phyloP scores from a whole-genome alignment of 78 protist genomes.

The Diacronema lutheri region DNA sequence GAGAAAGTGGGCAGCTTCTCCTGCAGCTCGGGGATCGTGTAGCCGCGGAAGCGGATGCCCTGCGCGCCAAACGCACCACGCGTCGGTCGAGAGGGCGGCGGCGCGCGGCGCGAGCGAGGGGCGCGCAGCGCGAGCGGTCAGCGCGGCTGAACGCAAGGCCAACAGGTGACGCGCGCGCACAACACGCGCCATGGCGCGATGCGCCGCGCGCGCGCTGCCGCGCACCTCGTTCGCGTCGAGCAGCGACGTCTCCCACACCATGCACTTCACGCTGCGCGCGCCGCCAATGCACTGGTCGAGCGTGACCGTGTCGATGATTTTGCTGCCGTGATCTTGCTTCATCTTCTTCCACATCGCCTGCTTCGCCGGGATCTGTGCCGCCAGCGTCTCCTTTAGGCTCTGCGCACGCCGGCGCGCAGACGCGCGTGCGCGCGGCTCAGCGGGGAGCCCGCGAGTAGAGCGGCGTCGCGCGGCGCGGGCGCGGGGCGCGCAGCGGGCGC shows the following conservation, averaged over 20 bases:
- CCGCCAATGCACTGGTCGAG: slow-evolving; percentile 86
- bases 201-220: neutral
- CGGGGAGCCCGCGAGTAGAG: no score
- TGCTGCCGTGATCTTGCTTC: slow-evolving; percentile 63
- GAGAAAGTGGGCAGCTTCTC: slow-evolving; percentile 75
- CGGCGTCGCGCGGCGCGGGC: no score
- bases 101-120: no score
- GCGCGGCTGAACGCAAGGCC: no score
- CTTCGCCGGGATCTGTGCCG: slow-evolving; percentile 72
- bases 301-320: slow-evolving; percentile 69
- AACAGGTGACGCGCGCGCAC: no score
- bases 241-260: slow-evolving; percentile 91
- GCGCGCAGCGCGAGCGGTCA: no score
- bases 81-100: no score
- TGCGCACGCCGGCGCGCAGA: neutral
- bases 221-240: slow-evolving; percentile 82
- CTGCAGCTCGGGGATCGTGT: slow-evolving; percentile 83
- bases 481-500: no score
- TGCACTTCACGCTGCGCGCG: slow-evolving; percentile 89
- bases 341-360: slow-evolving; percentile 59
- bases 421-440: no score
- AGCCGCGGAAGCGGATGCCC: slow-evolving; percentile 93
- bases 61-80: neutral
- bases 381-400: slow-evolving; percentile 59
- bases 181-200: no score